Evolutionary conservation across 306 rosid species (phyloP), one percentile per base, ranked within the genome.

Genomic region (Carpinus viminea): DNA sequence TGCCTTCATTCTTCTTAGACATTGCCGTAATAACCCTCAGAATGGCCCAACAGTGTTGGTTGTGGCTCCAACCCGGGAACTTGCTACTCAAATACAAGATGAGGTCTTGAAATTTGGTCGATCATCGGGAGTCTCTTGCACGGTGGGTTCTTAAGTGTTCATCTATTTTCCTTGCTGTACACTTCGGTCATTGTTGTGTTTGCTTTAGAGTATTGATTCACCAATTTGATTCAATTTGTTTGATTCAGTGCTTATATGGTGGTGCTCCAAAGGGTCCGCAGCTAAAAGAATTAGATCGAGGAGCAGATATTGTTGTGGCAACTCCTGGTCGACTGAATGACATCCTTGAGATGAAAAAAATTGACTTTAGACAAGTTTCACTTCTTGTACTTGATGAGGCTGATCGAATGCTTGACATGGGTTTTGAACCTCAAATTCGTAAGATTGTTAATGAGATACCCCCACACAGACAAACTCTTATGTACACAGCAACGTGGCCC

Each of bases 401-500:
- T 66, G 99, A 95, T 77, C 91, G 99, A 66, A 95, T 95, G 99
- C 98, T 95, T 85, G 99, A 95, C 85, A 95, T 95, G 99, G 99
- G 99, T 38, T 96, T 96, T 85, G 99, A 96, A 83, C 99, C 99
- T 86, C 99, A 96, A 84, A 96, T 96, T 52, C 96, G 98, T 46
- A 96, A 92, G 88, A 91, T 96, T 57, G 97, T 96, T 88, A 91
- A 96, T 81, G 96, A 96, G 86, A 96, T 96, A 83, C 99, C 99
- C 20, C 93, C 99, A 41, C 91, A 79, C 51, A 93, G 99, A 78
- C 99, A 96, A 76, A 96, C 99, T 60, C 97, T 96, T 68, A 96
- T 96, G 99, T 96, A 87, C 83, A 96, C 99, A 9, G 99, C 99
- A 69, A 96, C 99, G 69, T 96, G 99, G 99, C 99, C 99, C 13